These are phyloP conservation scores for Pleurotus platypus DNA, from an alignment of 768 basidiomycete species.

Conservation along the genomic window DNA sequence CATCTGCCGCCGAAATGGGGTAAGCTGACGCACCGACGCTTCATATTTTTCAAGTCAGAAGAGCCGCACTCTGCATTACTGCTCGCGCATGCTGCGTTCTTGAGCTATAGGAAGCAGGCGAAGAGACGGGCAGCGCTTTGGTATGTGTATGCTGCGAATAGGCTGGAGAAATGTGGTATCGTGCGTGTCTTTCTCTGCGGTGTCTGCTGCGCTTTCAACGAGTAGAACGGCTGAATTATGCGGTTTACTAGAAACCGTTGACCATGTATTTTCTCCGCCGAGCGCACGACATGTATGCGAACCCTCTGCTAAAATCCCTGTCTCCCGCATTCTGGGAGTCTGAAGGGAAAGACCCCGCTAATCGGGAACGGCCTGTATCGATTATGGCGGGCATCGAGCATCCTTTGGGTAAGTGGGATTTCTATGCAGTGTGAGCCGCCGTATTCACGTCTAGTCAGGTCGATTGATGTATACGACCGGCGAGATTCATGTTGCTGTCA, in stretches of 20 bases:
- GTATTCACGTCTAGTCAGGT: constrained; percentile 39
- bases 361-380: constrained; percentile 49
- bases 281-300: constrained; percentile 61
- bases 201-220: neutral
- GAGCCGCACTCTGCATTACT: constrained; percentile 79
- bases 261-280: constrained; percentile 78
- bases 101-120: constrained; percentile 56
- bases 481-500: constrained; percentile 71
- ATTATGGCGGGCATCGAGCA: constrained; percentile 76
- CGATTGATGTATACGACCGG: constrained; percentile 90
- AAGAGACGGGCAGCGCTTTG: constrained; percentile 70
- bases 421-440: neutral
- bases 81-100: constrained; percentile 73
- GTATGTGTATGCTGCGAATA: constrained; percentile 74
- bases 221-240: too few species aligned
- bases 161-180: constrained; percentile 81
- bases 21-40: constrained; percentile 5
- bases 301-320: constrained; percentile 48
- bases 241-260: constrained; percentile 63
- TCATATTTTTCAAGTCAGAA: constrained; percentile 58
- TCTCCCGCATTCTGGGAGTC: constrained; percentile 84
- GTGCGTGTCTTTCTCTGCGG: too few species aligned
- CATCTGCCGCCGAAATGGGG: neutral
- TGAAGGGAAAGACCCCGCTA: constrained; percentile 44
- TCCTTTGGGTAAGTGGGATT: constrained; percentile 54